phyloP scores from a whole-genome alignment of 768 basidiomycete genomes.

The Suillus brevipes region DNA sequence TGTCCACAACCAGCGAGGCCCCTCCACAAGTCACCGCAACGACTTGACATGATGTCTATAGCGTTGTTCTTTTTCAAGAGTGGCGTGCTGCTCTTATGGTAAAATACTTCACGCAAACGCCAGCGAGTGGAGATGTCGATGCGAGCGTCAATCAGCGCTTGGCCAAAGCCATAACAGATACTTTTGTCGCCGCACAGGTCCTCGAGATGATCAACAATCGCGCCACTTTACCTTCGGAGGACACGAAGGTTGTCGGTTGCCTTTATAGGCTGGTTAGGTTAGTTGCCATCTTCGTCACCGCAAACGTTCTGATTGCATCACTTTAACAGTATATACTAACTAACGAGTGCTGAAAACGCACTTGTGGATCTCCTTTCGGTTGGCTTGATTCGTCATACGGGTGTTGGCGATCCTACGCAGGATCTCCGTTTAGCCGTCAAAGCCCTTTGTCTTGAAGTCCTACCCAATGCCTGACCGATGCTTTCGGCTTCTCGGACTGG shows the following conservation, averaged over 20 bases:
- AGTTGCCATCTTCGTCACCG: slow-evolving; percentile 11
- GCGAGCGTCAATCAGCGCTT: slow-evolving; percentile 58
- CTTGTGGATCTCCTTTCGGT: slow-evolving; percentile 63
- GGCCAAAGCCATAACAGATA: slow-evolving; percentile 64
- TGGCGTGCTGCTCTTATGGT: slow-evolving; percentile 67
- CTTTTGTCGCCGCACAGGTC: slow-evolving; percentile 62
- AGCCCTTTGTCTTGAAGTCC: slow-evolving; percentile 46
- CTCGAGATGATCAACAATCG: slow-evolving; percentile 46
- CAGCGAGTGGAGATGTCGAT: slow-evolving; percentile 39
- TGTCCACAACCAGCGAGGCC: slow-evolving; percentile 28
- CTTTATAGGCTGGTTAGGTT: slow-evolving; percentile 32
- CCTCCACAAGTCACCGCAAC: slow-evolving; percentile 21
- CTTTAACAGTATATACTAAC: slow-evolving; percentile 54
- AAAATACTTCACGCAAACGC: slow-evolving; percentile 36
- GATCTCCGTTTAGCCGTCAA: slow-evolving; percentile 52
- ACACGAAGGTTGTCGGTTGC: slow-evolving; percentile 20
- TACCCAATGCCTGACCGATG: slow-evolving; percentile 69
- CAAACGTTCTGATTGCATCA: not conserved
- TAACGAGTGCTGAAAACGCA: slow-evolving; percentile 54
- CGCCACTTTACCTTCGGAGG: slow-evolving; percentile 14
- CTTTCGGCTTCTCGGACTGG: slow-evolving; percentile 77
- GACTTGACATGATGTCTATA: slow-evolving; percentile 40
- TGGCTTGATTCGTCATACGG: slow-evolving; percentile 37
- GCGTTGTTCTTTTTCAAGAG: slow-evolving; percentile 53
- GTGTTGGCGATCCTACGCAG: slow-evolving; percentile 43